Conservation (phyloP, 2,329 filamentous ascomycete species). For the Curvularia sp. region DNA sequence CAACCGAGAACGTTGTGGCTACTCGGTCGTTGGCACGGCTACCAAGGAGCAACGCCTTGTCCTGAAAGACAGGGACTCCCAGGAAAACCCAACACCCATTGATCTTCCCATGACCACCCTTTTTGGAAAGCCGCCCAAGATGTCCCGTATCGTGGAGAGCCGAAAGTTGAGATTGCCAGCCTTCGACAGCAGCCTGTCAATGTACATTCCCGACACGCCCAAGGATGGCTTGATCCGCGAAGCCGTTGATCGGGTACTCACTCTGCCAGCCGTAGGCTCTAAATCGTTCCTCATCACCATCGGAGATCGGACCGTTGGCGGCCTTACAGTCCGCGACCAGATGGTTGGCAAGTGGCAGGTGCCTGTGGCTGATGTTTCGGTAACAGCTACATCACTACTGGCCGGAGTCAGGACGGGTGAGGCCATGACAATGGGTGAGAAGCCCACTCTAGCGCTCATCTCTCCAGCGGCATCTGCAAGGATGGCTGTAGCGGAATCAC, state of each 20-base stretch:
- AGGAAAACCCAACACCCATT: constrained; percentile 77
- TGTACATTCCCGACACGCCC: constrained; percentile 67
- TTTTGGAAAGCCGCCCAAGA: constrained; percentile 86
- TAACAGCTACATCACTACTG: constrained; percentile 83
- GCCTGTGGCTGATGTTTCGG: constrained; percentile 91
- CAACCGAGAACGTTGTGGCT: constrained; percentile 87
- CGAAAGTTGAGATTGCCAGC: constrained; percentile 70
- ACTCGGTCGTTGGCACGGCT: constrained; percentile 87
- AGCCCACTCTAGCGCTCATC: constrained; percentile 86
- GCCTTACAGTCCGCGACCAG: constrained; percentile 86
- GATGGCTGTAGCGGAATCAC: constrained; percentile 93
- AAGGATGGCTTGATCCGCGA: constrained; percentile 65
- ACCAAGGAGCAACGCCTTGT: constrained; percentile 76
- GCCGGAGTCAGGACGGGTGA: constrained; percentile 80
- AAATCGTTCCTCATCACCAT: constrained; percentile 98
- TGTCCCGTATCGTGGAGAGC: constrained; percentile 76
- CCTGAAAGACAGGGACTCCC: constrained; percentile 80
- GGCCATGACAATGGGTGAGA: constrained; percentile 98
- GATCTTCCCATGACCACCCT: constrained; percentile 88
- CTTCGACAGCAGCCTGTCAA: constrained; percentile 78
- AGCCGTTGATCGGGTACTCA: constrained; percentile 81
- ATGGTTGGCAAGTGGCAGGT: constrained; percentile 97
- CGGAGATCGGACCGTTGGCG: constrained; percentile 89
- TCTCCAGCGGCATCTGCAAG: constrained; percentile 87
- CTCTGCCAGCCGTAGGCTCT: constrained; percentile 88